These are phyloP conservation scores for Arabidopsis thaliana DNA, from an alignment of 345 rosid genomes.

Conservation along the genomic window TAIR10.1 NC_003075.7:13572501-13573000, in stretches of 20 bases:
- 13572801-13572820: slow-evolving; percentile 68
- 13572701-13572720: slow-evolving; percentile 71
- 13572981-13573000: neutral
- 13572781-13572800: slow-evolving; percentile 68
- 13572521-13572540: slow-evolving; percentile 65
- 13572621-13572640: slow-evolving; percentile 94
- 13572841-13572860: slow-evolving; percentile 70
- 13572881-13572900: slow-evolving; percentile 68
- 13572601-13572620: slow-evolving; percentile 76
- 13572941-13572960: slow-evolving; percentile 32
- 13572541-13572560: slow-evolving; percentile 63
- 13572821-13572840: slow-evolving; percentile 73
- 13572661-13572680: slow-evolving; percentile 70
- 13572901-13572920: slow-evolving; percentile 40
- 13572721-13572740: slow-evolving; percentile 76
- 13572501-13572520: slow-evolving; percentile 87
- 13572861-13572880: slow-evolving; percentile 78
- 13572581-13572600: slow-evolving; percentile 61
- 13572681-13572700: slow-evolving; percentile 70
- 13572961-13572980: slow-evolving; percentile 1
- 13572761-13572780: slow-evolving; percentile 91
- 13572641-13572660: slow-evolving; percentile 96
- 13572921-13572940: neutral
- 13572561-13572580: slow-evolving; percentile 55
- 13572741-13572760: slow-evolving; percentile 83